phyloP scores from a whole-genome alignment of 1,284 basidiomycete genomes.

The Cystobasidium slooffiae region DNA sequence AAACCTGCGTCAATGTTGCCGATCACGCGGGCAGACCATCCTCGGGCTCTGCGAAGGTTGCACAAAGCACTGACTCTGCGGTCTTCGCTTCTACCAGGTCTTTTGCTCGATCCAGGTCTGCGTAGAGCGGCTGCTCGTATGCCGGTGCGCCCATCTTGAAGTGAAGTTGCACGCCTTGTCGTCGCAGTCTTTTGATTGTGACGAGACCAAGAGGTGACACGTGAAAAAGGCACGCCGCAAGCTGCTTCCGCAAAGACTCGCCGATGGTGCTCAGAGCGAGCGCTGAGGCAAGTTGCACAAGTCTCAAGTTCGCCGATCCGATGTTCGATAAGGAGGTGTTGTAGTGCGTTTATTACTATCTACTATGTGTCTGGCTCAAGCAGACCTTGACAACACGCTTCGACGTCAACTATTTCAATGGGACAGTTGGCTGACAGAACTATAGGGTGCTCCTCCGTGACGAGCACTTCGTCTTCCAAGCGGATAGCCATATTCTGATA shows the following conservation, averaged over 20 bases:
- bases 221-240: background rate
- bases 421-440: conserved; percentile 79
- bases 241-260: background rate
- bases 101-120: conserved; percentile 23
- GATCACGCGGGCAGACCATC: background rate
- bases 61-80: conserved; percentile 9
- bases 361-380: conserved; percentile 59
- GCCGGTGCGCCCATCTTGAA: conserved; percentile 26
- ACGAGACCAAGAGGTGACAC: background rate
- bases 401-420: conserved; percentile 87
- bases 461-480: conserved; percentile 88
- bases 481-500: conserved; percentile 88
- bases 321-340: too few species aligned
- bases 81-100: conserved; percentile 21
- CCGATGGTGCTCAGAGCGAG: background rate
- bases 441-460: conserved; percentile 69
- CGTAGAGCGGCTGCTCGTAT: conserved; percentile 17
- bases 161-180: too few species aligned
- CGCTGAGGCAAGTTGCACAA: too few species aligned
- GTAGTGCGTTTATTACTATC: background rate
- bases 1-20: background rate
- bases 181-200: too few species aligned
- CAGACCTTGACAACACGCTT: conserved; percentile 79
- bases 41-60: background rate
- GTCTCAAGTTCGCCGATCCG: too few species aligned